Percentiles rank a stretch among this genome's conserved stretches.
phyloP scores from a whole-genome alignment of 257 asterid genomes.

The Ehretia macrophylla region DNA sequence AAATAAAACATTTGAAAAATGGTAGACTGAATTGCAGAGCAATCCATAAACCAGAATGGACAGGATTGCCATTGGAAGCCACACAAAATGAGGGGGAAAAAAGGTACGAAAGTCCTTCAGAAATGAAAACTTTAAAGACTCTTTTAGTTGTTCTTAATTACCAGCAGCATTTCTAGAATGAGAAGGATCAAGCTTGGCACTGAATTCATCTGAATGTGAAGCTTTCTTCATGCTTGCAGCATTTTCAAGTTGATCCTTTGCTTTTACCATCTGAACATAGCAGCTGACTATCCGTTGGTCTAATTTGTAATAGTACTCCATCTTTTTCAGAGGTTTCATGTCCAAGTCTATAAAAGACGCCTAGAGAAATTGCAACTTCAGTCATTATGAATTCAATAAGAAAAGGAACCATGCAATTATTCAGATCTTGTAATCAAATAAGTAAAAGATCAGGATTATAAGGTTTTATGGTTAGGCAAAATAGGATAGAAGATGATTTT shows the following conservation, averaged over 20 bases:
- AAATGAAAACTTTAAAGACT: not conserved
- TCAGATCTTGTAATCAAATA: constrained; percentile 3
- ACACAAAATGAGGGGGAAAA: not conserved
- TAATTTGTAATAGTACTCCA: constrained; percentile 74
- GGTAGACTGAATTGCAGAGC: too few relatives aligned
- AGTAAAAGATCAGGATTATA: not conserved
- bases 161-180: constrained; percentile 4
- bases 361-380: constrained; percentile 28
- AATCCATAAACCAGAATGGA: too few relatives aligned
- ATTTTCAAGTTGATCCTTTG: constrained; percentile 22
- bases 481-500: not conserved
- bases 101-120: not conserved
- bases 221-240: constrained; percentile 21
- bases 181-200: constrained; percentile 2
- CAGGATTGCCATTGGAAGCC: too few relatives aligned
- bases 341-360: constrained; percentile 89
- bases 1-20: too few relatives aligned
- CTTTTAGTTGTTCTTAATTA: not conserved
- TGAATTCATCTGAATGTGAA: constrained; percentile 11
- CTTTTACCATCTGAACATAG: constrained; percentile 46
- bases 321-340: constrained; percentile 81
- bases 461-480: too few relatives aligned
- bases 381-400: not conserved
- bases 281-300: constrained; percentile 72
- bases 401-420: not conserved